Evolutionary conservation across 495 filamentous ascomycete species (phyloP), one percentile per base, ranked within the genome.

Genomic region (Talaromyces stipitatus): DNA sequence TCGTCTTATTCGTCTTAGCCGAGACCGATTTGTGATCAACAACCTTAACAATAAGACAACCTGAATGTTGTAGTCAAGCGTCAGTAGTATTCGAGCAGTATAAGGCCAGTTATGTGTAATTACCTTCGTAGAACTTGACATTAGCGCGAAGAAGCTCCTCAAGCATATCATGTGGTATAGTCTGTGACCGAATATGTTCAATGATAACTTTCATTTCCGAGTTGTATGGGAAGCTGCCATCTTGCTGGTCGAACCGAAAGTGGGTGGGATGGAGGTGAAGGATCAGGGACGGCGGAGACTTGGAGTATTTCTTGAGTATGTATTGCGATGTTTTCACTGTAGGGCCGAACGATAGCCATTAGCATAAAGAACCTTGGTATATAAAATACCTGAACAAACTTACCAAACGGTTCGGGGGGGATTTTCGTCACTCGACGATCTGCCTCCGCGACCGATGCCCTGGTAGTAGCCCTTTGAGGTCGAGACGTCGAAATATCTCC

Each of bases 161-260:
- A 26, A 90, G 75, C 71, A 89, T 81, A 67, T 90, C 85, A 65
- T 90, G 86, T 24, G 87, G 87, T 56, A 90, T 76, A 10, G 85
- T 88, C 56, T 81, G 73, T 5, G 71, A 70, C 59, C 74, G 79
- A 27, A 97, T 63, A 69, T 95, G 89, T 61, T 92, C 84, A 23
- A 97, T 75, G 33, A 96, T 81, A 56, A 89, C 70, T 62, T 80
- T 84, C 90, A 97, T 96, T 47, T 92, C 89, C 6, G 91, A 96
- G 60, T 87, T 88, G 68, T 97, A 97, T 1, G 81, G 75, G 61
- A 96, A 96, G 66, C 86, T 89, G 59, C 92, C 91, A 69, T 97
- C 90, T 72, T 96, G 92, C 58, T 91, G 84, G 61, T 97, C 94
- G 69, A 99, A 95, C 50, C 90, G 87, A 66, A 95, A 97, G 71